Evolutionary conservation across 2,329 filamentous ascomycete species (phyloP).

Genomic region (Neonectria magnoliae): DNA sequence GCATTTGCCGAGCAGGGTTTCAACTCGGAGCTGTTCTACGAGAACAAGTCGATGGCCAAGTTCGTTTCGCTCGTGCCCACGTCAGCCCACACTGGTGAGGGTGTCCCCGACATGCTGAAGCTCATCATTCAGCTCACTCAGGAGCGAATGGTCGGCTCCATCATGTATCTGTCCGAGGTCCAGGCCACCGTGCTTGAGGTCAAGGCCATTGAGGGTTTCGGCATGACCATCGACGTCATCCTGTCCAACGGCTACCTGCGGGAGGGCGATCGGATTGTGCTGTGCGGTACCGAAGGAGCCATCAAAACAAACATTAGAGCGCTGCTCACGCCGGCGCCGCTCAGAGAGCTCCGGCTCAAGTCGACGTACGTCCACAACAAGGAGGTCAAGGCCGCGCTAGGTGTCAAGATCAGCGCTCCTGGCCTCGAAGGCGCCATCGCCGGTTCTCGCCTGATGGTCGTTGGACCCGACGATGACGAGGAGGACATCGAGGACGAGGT

Average conservation of each 20-base stretch:
- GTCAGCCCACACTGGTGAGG: slow-evolving; percentile 97
- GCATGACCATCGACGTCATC: slow-evolving; percentile 98
- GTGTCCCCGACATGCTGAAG: slow-evolving; percentile 98
- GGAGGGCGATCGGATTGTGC: slow-evolving; percentile 92
- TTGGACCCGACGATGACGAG: slow-evolving; percentile 94
- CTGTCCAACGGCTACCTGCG: slow-evolving; percentile 93
- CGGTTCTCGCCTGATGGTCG: slow-evolving; percentile 92
- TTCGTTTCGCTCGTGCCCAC: slow-evolving; percentile 97
- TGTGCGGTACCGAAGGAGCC: slow-evolving; percentile 96
- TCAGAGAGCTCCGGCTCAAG: slow-evolving; percentile 95
- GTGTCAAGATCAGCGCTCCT: slow-evolving; percentile 98
- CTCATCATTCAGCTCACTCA: slow-evolving; percentile 91
- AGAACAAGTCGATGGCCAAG: slow-evolving; percentile 97
- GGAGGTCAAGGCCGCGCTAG: slow-evolving; percentile 96
- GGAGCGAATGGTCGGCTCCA: slow-evolving; percentile 94
- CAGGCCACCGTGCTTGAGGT: slow-evolving; percentile 98
- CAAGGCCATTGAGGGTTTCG: slow-evolving; percentile 98
- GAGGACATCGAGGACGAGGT: slow-evolving; percentile 97
- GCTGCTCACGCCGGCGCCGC: slow-evolving; percentile 88
- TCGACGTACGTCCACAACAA: slow-evolving; percentile 99
- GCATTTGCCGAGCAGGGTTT: slow-evolving; percentile 97
- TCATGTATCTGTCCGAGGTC: slow-evolving; percentile 98
- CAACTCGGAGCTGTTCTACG: slow-evolving; percentile 95
- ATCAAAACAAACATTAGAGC: slow-evolving; percentile 97
- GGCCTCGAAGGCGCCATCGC: slow-evolving; percentile 96